Evolutionary conservation across 805 yeast genomes (phyloP).

Genomic region (Pichia occidentalis): DNA sequence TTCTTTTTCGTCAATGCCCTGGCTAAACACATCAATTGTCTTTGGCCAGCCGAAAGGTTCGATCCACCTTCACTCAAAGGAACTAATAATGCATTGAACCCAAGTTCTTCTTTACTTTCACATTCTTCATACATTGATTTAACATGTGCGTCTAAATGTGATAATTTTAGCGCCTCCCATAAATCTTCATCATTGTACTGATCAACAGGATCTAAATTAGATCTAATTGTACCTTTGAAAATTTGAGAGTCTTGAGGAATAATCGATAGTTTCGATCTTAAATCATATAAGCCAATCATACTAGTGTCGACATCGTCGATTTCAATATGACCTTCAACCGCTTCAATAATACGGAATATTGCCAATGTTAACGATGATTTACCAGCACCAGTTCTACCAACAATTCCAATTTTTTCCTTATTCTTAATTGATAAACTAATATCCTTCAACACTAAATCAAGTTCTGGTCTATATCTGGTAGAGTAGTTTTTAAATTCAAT

Average conservation of each 20-base stretch:
- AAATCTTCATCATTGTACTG: conserved; percentile 64
- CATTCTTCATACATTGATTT: conserved; percentile 42
- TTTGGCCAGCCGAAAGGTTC: conserved; percentile 84
- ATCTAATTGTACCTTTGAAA: conserved; percentile 78
- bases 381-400: conserved; percentile 97
- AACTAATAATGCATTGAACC: conserved; percentile 23
- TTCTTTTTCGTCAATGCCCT: conserved; percentile 64
- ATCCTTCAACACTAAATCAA: conserved; percentile 71
- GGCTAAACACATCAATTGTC: conserved; percentile 79
- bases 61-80: conserved; percentile 35
- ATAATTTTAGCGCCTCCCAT: conserved; percentile 74
- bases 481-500: conserved; percentile 66
- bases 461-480: conserved; percentile 76
- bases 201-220: conserved; percentile 79
- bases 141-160: conserved; percentile 70
- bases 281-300: conserved; percentile 65
- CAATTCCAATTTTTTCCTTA: conserved; percentile 86
- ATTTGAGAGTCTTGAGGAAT: conserved; percentile 95
- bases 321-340: conserved; percentile 51
- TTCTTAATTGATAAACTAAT: conserved; percentile 60
- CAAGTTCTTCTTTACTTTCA: conserved; percentile 36
- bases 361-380: conserved; percentile 83
- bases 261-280: conserved; percentile 71
- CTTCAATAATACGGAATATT: conserved; percentile 77
- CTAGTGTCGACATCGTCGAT: conserved; percentile 68